These are phyloP conservation scores for Tetrastigma voinierianum DNA, from an alignment of 164 flowering plant species.

Conservation along the genomic window DNA sequence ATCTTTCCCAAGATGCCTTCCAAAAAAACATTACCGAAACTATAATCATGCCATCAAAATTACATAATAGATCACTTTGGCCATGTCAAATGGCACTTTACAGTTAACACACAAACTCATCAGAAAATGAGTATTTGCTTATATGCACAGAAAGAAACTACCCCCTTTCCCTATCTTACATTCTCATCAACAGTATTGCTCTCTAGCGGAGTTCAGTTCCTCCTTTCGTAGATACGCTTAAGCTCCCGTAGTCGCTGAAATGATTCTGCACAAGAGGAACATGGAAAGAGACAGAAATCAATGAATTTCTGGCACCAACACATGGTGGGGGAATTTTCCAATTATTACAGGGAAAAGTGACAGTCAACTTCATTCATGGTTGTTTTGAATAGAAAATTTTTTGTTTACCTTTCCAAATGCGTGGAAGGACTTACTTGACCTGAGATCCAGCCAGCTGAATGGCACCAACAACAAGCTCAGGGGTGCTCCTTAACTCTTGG, in stretches of 20 bases:
- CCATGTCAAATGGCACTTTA: neutral
- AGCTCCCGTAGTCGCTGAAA: constrained; percentile 62
- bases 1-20: too few species aligned
- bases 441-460: constrained; percentile 66
- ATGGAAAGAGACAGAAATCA: neutral
- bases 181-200: neutral
- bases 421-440: constrained; percentile 56
- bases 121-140: neutral
- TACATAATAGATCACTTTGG: neutral
- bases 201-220: constrained; percentile 36
- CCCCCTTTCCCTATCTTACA: constrained; percentile 1
- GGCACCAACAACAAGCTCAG: constrained; percentile 60
- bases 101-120: neutral
- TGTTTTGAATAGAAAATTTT: neutral
- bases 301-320: too few species aligned
- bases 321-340: too few species aligned
- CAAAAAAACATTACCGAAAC: neutral
- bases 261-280: constrained; percentile 32
- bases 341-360: neutral
- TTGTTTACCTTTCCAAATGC: constrained; percentile 67
- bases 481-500: constrained; percentile 70
- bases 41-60: neutral
- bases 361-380: neutral
- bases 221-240: constrained; percentile 58
- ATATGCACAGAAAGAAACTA: neutral